Evolutionary conservation across 2,329 filamentous ascomycete genomes (phyloP).

Genomic region (Colletotrichum coccodes): DNA sequence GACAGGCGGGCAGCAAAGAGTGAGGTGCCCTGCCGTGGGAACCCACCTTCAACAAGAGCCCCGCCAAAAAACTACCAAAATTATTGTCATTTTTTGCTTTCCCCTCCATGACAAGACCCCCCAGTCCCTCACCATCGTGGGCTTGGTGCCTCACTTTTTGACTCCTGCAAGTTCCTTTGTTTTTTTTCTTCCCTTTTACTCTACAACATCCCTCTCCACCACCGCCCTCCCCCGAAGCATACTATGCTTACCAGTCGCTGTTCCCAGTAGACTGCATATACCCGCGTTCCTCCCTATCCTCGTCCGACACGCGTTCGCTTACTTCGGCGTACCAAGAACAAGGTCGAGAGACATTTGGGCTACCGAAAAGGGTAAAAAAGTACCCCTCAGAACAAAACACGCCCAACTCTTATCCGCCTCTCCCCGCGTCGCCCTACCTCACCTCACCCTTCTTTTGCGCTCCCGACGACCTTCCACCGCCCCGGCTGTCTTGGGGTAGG

Average conservation of each 20-base stretch:
- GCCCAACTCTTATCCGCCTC: slow-evolving; percentile 24
- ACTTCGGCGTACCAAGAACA: slow-evolving; percentile 16
- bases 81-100: slow-evolving; percentile 32
- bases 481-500: slow-evolving; percentile 31
- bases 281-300: slow-evolving; percentile 15
- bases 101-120: slow-evolving; percentile 26
- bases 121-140: slow-evolving; percentile 26
- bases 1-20: not conserved
- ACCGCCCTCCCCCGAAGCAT: not conserved
- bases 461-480: slow-evolving; percentile 20
- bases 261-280: slow-evolving; percentile 16
- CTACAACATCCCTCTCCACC: not conserved
- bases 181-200: not conserved
- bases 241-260: slow-evolving; percentile 14
- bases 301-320: slow-evolving; percentile 22
- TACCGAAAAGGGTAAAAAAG: slow-evolving; percentile 23
- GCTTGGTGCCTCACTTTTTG: slow-evolving; percentile 29
- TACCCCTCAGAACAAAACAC: slow-evolving; percentile 33
- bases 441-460: slow-evolving; percentile 5
- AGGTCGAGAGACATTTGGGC: slow-evolving; percentile 7
- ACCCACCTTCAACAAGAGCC: slow-evolving; percentile 14
- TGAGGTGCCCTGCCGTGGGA: not conserved
- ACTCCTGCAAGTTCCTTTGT: slow-evolving; percentile 24
- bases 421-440: slow-evolving; percentile 23
- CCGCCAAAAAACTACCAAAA: slow-evolving; percentile 32